phyloP scores from a whole-genome alignment of 2,329 filamentous ascomycete genomes.

The Arthroderma sp. region DNA sequence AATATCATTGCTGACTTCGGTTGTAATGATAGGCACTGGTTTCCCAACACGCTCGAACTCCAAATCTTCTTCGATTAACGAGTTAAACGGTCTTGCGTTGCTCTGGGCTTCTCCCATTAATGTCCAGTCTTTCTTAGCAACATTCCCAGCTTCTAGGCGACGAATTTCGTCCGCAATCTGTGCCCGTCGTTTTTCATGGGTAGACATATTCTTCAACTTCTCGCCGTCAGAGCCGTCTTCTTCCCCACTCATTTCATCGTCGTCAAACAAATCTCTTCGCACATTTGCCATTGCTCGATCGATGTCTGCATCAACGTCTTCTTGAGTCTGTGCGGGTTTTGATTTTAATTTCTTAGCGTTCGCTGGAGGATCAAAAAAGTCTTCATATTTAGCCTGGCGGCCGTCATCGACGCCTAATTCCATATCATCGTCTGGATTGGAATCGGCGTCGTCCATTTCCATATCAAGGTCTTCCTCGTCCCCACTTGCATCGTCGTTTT shows the following conservation, averaged over 20 bases:
- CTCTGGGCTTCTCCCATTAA: slow-evolving; percentile 78
- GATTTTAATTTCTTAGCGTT: slow-evolving; percentile 43
- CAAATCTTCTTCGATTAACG: slow-evolving; percentile 82
- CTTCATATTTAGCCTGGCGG: slow-evolving; percentile 35
- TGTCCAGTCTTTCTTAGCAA: slow-evolving; percentile 84
- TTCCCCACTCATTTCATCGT: slow-evolving; percentile 36
- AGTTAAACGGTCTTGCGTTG: slow-evolving; percentile 73
- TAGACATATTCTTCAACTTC: slow-evolving; percentile 40
- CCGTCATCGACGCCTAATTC: slow-evolving; percentile 35
- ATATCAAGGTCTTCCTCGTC: slow-evolving; percentile 36
- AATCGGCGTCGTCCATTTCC: background rate
- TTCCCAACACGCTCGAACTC: slow-evolving; percentile 95
- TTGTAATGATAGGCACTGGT: slow-evolving; percentile 84
- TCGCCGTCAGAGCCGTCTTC: slow-evolving; percentile 56
- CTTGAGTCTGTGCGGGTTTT: slow-evolving; percentile 19
- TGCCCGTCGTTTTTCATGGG: slow-evolving; percentile 75
- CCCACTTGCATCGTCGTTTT: slow-evolving; percentile 60
- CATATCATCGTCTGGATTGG: slow-evolving; percentile 39
- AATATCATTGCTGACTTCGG: slow-evolving; percentile 79
- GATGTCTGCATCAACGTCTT: slow-evolving; percentile 41
- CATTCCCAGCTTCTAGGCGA: slow-evolving; percentile 73
- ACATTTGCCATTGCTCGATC: slow-evolving; percentile 77
- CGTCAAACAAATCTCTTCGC: slow-evolving; percentile 80
- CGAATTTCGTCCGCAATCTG: slow-evolving; percentile 84
- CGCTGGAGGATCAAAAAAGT: slow-evolving; percentile 82